phyloP scores from a whole-genome alignment of 805 yeast species.

The Myxozyma sirexii region DNA sequence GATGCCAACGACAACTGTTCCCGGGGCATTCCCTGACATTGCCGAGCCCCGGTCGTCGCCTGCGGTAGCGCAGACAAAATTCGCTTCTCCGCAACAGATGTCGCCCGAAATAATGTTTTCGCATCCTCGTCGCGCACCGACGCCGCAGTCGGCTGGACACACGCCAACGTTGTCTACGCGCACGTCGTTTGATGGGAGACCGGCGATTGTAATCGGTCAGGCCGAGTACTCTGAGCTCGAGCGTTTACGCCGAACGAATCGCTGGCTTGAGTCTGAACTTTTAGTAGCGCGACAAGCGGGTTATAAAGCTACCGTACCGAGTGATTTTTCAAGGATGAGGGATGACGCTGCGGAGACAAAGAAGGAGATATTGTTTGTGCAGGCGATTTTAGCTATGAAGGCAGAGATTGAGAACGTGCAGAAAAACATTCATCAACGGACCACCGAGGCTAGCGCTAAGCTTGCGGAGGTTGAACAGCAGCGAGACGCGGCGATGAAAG shows the following conservation, averaged over 20 bases:
- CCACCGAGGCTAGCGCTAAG: constrained; percentile 21
- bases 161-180: neutral
- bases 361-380: constrained; percentile 14
- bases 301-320: constrained; percentile 16
- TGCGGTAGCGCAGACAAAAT: neutral
- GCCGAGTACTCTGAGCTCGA: constrained; percentile 17
- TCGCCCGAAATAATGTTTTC: constrained; percentile 2
- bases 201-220: neutral
- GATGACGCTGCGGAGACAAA: neutral
- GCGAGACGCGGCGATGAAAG: constrained; percentile 20
- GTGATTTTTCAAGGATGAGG: constrained; percentile 3
- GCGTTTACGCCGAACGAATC: constrained; percentile 20
- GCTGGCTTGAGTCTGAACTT: constrained; percentile 36
- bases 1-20: neutral
- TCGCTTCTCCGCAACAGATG: neutral
- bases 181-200: constrained; percentile 5
- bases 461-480: constrained; percentile 21
- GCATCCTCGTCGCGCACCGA: constrained; percentile 10
- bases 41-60: neutral
- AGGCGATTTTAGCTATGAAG: constrained; percentile 32
- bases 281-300: constrained; percentile 35
- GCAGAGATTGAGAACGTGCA: constrained; percentile 32
- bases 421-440: constrained; percentile 15
- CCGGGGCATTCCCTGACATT: neutral
- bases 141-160: neutral